phyloP scores from a whole-genome alignment of 805 yeast genomes.

The Pichia deserticola region DNA sequence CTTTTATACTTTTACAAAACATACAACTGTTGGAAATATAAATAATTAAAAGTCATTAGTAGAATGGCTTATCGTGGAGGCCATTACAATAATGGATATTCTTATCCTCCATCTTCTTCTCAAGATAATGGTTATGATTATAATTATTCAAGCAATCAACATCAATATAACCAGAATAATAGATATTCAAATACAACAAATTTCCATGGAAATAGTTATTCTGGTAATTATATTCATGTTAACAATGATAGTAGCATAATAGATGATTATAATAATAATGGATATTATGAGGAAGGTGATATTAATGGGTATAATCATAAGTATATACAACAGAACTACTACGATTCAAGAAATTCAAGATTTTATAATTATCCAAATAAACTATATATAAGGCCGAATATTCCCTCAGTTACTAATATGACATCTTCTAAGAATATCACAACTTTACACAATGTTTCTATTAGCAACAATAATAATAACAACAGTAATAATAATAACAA shows the following conservation, averaged over 20 bases:
- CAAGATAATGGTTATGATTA: neutral
- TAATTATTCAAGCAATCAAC: neutral
- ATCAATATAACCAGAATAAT: neutral
- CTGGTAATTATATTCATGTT: neutral
- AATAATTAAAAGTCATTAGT: too few relatives aligned
- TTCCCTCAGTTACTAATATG: neutral
- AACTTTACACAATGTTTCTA: too few relatives aligned
- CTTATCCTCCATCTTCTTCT: neutral
- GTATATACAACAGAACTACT: neutral
- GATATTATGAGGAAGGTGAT: neutral
- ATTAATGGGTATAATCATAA: neutral
- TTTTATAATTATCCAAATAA: neutral
- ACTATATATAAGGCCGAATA: neutral
- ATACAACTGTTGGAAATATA: too few relatives aligned
- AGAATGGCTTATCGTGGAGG: slow-evolving; percentile 6
- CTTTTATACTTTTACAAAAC: too few relatives aligned
- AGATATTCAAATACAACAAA: too few relatives aligned
- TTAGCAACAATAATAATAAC: too few relatives aligned
- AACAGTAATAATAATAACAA: neutral
- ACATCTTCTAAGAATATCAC: neutral
- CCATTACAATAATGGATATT: neutral
- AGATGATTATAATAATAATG: neutral
- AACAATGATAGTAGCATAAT: neutral
- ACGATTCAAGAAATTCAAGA: neutral
- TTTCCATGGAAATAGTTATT: too few relatives aligned